phyloP scores from a whole-genome alignment of 2,329 filamentous ascomycete species.

The Stagonosporopsis vannaccii region DNA sequence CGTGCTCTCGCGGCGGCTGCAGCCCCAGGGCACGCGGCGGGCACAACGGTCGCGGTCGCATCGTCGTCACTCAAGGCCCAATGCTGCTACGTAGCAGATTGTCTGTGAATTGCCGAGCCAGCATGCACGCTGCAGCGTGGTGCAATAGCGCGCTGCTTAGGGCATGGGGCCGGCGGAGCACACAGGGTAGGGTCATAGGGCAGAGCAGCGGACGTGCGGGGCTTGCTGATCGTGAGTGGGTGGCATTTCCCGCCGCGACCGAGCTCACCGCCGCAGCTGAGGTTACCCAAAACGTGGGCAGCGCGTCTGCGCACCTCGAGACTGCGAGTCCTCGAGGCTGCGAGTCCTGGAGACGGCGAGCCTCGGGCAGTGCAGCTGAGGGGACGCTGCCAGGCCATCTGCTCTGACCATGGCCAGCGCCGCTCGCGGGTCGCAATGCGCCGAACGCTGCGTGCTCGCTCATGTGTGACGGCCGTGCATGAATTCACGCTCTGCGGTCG shows the following conservation, averaged over 20 bases:
- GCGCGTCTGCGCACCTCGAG: neutral
- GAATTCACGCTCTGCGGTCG: slow-evolving; percentile 6
- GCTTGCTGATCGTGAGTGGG: slow-evolving; percentile 8
- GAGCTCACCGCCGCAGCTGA: slow-evolving; percentile 1
- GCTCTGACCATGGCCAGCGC: neutral
- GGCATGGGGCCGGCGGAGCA: slow-evolving; percentile 3
- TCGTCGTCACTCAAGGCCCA: slow-evolving; percentile 21
- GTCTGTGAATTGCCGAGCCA: slow-evolving; percentile 3
- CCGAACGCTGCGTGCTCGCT: slow-evolving; percentile 19
- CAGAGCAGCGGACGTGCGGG: slow-evolving; percentile 9
- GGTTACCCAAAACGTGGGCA: slow-evolving; percentile 2
- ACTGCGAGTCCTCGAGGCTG: no score
- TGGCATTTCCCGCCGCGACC: slow-evolving; percentile 9
- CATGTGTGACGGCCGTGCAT: slow-evolving; percentile 35
- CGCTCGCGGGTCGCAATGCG: slow-evolving; percentile 14
- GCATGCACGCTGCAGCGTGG: slow-evolving; percentile 11
- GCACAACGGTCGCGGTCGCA: slow-evolving; percentile 15
- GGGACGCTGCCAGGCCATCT: neutral
- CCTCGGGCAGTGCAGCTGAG: neutral
- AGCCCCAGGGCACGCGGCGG: slow-evolving; percentile 26
- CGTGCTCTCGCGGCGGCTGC: slow-evolving; percentile 23
- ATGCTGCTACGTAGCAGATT: slow-evolving; percentile 12
- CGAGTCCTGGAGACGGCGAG: no score
- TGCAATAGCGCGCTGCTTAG: neutral
- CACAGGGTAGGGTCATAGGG: neutral